Evolutionary conservation across 805 yeast species (phyloP), one percentile per base, ranked within the genome.

Genomic region (Clavispora fructus): DNA sequence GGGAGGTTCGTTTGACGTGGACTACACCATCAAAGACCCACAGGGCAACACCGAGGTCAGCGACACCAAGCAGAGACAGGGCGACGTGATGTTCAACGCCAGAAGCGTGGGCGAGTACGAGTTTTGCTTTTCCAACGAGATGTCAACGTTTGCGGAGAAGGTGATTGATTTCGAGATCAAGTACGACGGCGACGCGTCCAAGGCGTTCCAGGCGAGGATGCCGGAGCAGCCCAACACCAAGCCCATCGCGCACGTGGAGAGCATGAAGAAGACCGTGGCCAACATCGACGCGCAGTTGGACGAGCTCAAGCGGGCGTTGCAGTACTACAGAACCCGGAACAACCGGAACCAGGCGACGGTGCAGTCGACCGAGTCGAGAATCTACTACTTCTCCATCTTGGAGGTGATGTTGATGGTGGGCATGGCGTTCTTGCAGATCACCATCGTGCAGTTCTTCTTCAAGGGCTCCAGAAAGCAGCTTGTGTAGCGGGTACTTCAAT

Each of bases 281-380:
- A 68, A 67, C 46, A 82, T 86, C 49, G 89, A 84, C 55, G 56
- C 61, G 7, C 84, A 83, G 57, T 71, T 85, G 59, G 78, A 75
- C 54, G 71, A 73, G 11, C 68, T 86, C 50, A 69, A 76, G 56
- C 75, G 75, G 54, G 71, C 82, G 33, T 69, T 92, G 62, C 87
- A 84, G 57, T 86, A 91, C 67, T 90, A 91, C 74, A 86, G 83
- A 68, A 83, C 95, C 11, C 84, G 99, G 72, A 92, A 87, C 67
- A 82, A 82, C 69, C 80, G 98, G 70, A 92, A 92, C 70, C 94
- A 88, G 79, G 80, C 85, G 42, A 88, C 96, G 38, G 96, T 88
- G 52, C 75, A 75, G 64, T 80, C 88, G 42, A 88, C 96, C 29
- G 87, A 84, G 59, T 71, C 83, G 16, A 81, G 95, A 62, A 77